phyloP scores from a whole-genome alignment of 257 asterid species.

The Ocimum tenuiflorum region DNA sequence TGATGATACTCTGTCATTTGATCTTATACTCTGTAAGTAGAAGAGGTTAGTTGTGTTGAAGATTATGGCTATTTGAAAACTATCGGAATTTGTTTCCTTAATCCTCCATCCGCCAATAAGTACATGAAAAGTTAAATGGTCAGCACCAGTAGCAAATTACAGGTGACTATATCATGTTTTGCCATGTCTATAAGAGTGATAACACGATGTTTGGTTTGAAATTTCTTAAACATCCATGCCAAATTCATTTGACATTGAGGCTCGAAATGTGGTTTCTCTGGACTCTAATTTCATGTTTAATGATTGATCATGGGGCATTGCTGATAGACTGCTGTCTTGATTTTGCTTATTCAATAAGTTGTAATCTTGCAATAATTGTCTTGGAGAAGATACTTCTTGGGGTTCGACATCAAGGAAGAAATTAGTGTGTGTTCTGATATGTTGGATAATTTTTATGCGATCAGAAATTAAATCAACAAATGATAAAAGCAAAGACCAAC shows the following conservation, averaged over 20 bases:
- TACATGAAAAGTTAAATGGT: neutral
- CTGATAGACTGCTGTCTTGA: neutral
- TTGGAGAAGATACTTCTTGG: neutral
- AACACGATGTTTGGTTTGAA: neutral
- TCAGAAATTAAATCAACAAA: slow-evolving; percentile 67
- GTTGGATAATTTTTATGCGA: slow-evolving; percentile 17
- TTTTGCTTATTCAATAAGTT: neutral
- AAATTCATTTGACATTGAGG: neutral
- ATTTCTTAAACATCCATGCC: neutral
- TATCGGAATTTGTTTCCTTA: neutral
- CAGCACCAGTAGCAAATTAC: neutral
- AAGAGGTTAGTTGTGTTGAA: neutral
- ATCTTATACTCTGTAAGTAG: neutral
- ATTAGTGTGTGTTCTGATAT: slow-evolving; percentile 13
- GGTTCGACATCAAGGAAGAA: neutral
- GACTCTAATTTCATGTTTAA: neutral
- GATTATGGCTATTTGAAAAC: neutral
- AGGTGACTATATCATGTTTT: too few relatives aligned
- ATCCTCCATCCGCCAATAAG: neutral
- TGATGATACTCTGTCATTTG: neutral
- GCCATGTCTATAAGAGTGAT: too few relatives aligned
- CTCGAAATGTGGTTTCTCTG: neutral
- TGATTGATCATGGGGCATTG: neutral
- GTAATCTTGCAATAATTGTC: neutral
- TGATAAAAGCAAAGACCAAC: slow-evolving; percentile 60